These are phyloP conservation scores for Auricularia auricula-judae DNA, from an alignment of 768 basidiomycete genomes.

Conservation along the genomic window DNA sequence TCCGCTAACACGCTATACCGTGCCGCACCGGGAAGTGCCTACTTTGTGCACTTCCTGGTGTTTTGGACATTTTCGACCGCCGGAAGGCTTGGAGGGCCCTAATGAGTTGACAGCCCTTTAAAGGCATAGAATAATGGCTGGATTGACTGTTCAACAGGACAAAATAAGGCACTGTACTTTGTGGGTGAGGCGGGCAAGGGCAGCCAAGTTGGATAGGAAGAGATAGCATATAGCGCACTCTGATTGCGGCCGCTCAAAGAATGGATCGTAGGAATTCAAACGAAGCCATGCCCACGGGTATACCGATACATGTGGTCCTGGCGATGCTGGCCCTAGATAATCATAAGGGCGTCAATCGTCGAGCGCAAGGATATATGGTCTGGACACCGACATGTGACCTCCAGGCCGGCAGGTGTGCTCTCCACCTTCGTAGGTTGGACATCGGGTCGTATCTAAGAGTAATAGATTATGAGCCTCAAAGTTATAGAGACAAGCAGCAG, in stretches of 20 bases:
- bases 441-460: conserved; percentile 57
- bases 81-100: too few relatives aligned
- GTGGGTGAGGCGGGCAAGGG: too few relatives aligned
- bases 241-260: conserved; percentile 16
- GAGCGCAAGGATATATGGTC: background rate
- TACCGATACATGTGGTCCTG: conserved; percentile 58
- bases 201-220: background rate
- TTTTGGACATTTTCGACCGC: too few relatives aligned
- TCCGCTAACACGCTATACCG: too few relatives aligned
- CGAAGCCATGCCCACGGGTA: conserved; percentile 86
- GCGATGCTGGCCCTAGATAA: conserved; percentile 37
- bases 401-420: conserved; percentile 49
- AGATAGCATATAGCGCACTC: background rate
- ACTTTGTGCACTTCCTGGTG: too few relatives aligned
- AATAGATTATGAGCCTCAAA: background rate
- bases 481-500: background rate
- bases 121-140: too few relatives aligned
- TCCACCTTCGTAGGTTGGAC: conserved; percentile 53
- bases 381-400: conserved; percentile 55
- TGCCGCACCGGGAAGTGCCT: too few relatives aligned
- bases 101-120: too few relatives aligned
- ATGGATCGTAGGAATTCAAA: conserved; percentile 71
- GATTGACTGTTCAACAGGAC: too few relatives aligned
- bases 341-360: background rate
- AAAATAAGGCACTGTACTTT: too few relatives aligned